Conservation (phyloP, 768 basidiomycete species). For the Jaapia argillacea region DNA sequence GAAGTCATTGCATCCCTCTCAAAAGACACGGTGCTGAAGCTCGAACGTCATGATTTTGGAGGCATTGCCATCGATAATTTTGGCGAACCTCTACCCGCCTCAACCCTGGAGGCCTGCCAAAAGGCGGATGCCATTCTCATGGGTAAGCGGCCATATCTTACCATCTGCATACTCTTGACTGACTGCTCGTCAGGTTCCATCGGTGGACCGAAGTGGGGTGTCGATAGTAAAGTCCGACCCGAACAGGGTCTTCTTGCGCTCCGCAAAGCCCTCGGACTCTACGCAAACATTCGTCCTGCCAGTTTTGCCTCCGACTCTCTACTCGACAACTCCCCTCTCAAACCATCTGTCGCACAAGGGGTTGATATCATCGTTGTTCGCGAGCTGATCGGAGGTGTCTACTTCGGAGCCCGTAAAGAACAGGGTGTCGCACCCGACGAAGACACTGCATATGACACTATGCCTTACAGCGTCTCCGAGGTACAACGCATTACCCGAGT, state of each 20-base stretch:
- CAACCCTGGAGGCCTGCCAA: slow-evolving; percentile 82
- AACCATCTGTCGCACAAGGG: slow-evolving; percentile 70
- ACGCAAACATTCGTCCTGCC: slow-evolving; percentile 96
- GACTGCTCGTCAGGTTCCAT: slow-evolving; percentile 61
- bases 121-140: slow-evolving; percentile 93
- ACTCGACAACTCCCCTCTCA: slow-evolving; percentile 80
- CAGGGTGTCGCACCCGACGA: slow-evolving; percentile 54
- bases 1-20: slow-evolving; percentile 56
- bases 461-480: slow-evolving; percentile 86
- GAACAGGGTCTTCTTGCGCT: slow-evolving; percentile 84
- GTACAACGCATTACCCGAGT: slow-evolving; percentile 93
- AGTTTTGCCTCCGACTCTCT: slow-evolving; percentile 91
- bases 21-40: slow-evolving; percentile 55
- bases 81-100: slow-evolving; percentile 77
- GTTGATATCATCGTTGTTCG: slow-evolving; percentile 91
- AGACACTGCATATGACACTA: slow-evolving; percentile 82
- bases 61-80: slow-evolving; percentile 86
- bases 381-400: slow-evolving; percentile 93
- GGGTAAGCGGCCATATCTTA: slow-evolving; percentile 40
- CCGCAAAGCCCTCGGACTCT: slow-evolving; percentile 88
- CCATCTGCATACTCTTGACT: not conserved
- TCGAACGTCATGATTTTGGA: slow-evolving; percentile 77
- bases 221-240: slow-evolving; percentile 78
- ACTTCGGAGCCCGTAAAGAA: slow-evolving; percentile 93
- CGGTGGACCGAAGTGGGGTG: slow-evolving; percentile 99